Evolutionary conservation across 106 monocot genomes (phyloP).

Genomic region (Triglochin maritima): DNA sequence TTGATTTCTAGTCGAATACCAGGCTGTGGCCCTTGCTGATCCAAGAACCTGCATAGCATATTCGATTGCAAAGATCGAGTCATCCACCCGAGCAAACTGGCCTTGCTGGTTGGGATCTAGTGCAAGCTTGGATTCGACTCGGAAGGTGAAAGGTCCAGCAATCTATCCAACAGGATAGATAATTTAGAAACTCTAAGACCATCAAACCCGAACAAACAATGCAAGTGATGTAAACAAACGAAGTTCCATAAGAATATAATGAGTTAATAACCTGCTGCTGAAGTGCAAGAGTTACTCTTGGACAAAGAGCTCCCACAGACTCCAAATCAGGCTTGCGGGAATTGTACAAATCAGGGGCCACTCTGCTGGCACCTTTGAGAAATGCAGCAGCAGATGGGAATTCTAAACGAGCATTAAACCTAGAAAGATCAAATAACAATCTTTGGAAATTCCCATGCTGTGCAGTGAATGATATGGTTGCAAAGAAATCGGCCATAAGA

Average conservation of each 20-base stretch:
- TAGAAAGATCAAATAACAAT: constrained; percentile 69
- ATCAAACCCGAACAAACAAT: not conserved
- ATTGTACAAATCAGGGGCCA: constrained; percentile 39
- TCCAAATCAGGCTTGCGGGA: constrained; percentile 28
- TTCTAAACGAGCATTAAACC: constrained; percentile 56
- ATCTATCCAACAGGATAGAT: constrained; percentile 24
- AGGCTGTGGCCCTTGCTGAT: constrained; percentile 86
- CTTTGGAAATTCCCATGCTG: constrained; percentile 91
- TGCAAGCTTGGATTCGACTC: constrained; percentile 46
- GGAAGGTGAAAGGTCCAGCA: constrained; percentile 69
- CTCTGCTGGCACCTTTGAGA: constrained; percentile 30
- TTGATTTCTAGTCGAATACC: constrained; percentile 60
- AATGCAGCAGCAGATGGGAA: constrained; percentile 56
- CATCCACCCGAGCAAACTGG: constrained; percentile 20
- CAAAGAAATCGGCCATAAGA: constrained; percentile 60
- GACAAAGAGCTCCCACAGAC: constrained; percentile 44
- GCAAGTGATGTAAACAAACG: too few relatives aligned
- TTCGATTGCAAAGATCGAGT: constrained; percentile 60
- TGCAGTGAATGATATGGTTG: constrained; percentile 37
- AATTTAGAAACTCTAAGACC: not conserved
- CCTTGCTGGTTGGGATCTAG: constrained; percentile 25
- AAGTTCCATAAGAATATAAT: not conserved
- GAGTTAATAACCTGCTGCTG: constrained; percentile 70
- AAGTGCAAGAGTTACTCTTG: constrained; percentile 60
- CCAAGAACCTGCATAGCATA: constrained; percentile 84